Evolutionary conservation across 140 eudicot species (phyloP).

Genomic region (Erigeron philadelphicus): DNA sequence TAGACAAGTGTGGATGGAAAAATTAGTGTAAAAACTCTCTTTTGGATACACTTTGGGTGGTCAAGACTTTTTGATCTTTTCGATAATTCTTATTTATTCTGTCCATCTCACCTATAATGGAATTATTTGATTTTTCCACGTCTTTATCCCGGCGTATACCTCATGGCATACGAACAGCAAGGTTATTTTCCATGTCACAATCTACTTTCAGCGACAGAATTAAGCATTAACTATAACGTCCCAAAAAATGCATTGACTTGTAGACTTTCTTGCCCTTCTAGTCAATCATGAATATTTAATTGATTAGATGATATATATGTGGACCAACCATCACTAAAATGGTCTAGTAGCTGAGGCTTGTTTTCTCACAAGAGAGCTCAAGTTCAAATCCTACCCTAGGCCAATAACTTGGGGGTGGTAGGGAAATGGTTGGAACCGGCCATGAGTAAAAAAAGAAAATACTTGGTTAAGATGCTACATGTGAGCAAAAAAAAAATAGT

Average conservation of each 20-base stretch:
- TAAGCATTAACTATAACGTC: neutral
- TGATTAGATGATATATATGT: neutral
- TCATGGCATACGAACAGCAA: no score
- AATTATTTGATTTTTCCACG: no score
- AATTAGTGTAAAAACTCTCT: no score
- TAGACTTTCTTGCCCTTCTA: slow-evolving; percentile 1
- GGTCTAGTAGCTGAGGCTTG: neutral
- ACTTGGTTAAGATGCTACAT: no score
- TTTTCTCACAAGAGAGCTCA: neutral
- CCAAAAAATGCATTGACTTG: slow-evolving; percentile 13
- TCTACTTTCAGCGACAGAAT: neutral
- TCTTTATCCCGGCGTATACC: no score
- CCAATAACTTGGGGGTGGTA: no score
- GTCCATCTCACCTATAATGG: no score
- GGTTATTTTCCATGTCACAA: neutral
- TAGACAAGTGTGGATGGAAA: no score
- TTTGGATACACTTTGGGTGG: slow-evolving; percentile 3
- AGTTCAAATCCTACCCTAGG: neutral
- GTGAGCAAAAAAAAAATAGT: no score
- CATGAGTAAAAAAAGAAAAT: no score
- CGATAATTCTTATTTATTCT: no score
- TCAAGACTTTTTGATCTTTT: neutral
- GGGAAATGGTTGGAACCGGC: no score
- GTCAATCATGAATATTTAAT: slow-evolving; percentile 1
- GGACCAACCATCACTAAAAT: neutral